A percentile compares a stretch with the other conserved stretches of the same genome.
phyloP scores from a whole-genome alignment of 2,329 filamentous ascomycete species.

The Xylariaceae sp. region DNA sequence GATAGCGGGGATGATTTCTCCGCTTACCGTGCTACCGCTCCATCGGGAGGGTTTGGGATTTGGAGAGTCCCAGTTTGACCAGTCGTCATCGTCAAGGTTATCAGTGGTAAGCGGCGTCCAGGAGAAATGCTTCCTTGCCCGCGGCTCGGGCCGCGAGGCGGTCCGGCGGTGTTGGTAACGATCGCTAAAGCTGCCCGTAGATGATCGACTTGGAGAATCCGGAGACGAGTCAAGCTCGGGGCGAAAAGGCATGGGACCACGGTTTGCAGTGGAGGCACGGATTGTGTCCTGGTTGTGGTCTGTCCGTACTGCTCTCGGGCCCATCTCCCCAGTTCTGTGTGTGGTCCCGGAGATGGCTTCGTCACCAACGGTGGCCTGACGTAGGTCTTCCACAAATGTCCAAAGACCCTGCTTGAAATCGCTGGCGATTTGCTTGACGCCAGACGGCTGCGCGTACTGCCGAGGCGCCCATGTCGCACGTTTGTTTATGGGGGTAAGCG shows the following conservation, averaged over 20 bases:
- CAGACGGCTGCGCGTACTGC: conserved; percentile 35
- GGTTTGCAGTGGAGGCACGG: conserved; percentile 32
- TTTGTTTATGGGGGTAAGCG: conserved; percentile 37
- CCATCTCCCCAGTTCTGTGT: conserved; percentile 27
- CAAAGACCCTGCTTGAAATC: conserved; percentile 85
- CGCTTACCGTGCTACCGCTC: conserved; percentile 53
- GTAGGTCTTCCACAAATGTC: conserved; percentile 92
- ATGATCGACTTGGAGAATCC: conserved; percentile 26
- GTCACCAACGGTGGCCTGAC: conserved; percentile 92
- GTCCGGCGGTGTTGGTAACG: conserved; percentile 22
- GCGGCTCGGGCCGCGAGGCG: conserved; percentile 28
- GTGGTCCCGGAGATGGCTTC: conserved; percentile 63
- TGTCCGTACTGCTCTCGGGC: conserved; percentile 15
- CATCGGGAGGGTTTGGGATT: conserved; percentile 49
- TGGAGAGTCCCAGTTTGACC: conserved; percentile 57
- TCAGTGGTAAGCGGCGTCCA: conserved; percentile 53
- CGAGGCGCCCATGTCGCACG: conserved; percentile 54
- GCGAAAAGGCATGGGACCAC: conserved; percentile 35
- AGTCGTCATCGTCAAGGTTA: conserved; percentile 53
- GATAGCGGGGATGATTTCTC: conserved; percentile 36
- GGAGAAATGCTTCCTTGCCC: conserved; percentile 47
- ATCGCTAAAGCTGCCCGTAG: conserved; percentile 21
- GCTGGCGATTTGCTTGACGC: conserved; percentile 71
- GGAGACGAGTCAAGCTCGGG: conserved; percentile 30
- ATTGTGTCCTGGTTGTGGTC: conserved; percentile 39